Base-by-base conservation (phyloP, 805 yeast species). In the Lachancea lanzarotensis region DNA sequence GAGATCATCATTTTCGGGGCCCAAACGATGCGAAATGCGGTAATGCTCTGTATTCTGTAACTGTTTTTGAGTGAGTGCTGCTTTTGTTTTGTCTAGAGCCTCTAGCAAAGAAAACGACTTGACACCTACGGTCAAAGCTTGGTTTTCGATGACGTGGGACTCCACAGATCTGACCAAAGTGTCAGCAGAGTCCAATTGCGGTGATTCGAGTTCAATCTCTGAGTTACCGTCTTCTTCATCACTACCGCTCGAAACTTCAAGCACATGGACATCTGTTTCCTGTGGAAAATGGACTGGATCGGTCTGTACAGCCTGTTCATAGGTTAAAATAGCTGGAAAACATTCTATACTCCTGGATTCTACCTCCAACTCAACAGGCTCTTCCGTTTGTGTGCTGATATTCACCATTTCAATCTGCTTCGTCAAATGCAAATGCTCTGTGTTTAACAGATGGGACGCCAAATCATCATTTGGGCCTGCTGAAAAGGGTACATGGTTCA, bases 261-360 rank as follows among this genome's bases (percentile, higher is more conserved):
- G n/a, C n/a, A n/a, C n/a, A 22, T 22, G 25, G 8, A 4, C 25
- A 22, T 8, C 37, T 2, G 9, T 16, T 15, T 32, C n/a, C 12
- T 35, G 35, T 34, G 34, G 13, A 16, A 37, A 30, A 18, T 45
- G 41, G 30, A 40, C 31, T n/a, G 43, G 30, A 20, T 51, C 60
- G 3, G 59, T 53, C 45, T 59, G 64, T n/a, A 54, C 46, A 6
- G 49, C 53, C 20, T 52, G 54, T 22, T 56, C 59, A 45, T 56
- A 59, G 0, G 59, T 57, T 13, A 56, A 46, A 2, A 43, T 27
- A 10, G 49, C 45, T 12, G 38, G 46, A 11, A 43, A n/a, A n/a
- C n/a, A n/a, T n/a, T n/a, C n/a, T n/a, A n/a, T n/a, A 15, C 5
- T 42, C 3, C 7, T 15, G 2, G 12, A 3, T 15, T 20, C 15